Evolutionary conservation across 257 asterid species (phyloP).

Genomic region (Solanum pinnatisectum): DNA sequence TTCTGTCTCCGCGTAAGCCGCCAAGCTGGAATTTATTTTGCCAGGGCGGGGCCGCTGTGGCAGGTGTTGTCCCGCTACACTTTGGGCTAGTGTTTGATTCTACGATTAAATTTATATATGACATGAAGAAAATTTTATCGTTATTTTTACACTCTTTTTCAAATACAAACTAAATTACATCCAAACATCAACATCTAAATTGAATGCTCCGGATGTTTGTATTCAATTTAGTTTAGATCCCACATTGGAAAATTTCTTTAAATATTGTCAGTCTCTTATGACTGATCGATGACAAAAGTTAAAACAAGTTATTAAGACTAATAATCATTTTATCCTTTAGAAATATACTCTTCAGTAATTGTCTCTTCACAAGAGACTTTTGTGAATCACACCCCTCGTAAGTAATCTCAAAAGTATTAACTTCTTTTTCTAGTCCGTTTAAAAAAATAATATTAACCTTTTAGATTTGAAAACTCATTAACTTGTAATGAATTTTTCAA

Average conservation of each 20-base stretch:
- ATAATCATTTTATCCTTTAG: constrained; percentile 22
- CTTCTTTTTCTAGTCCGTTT: background rate
- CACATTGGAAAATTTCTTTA: background rate
- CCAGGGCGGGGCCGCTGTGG: too few relatives aligned
- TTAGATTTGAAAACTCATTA: too few relatives aligned
- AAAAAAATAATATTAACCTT: background rate
- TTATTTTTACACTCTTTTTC: background rate
- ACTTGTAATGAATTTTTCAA: too few relatives aligned
- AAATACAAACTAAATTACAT: background rate
- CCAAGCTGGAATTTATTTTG: too few relatives aligned
- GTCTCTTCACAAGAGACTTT: constrained; percentile 36
- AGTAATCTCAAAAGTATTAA: constrained; percentile 10
- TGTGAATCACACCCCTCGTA: constrained; percentile 46
- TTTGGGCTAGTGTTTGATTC: background rate
- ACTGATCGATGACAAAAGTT: constrained; percentile 41
- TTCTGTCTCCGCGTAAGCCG: too few relatives aligned
- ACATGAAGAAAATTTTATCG: background rate
- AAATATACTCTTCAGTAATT: constrained; percentile 38
- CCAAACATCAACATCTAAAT: too few relatives aligned
- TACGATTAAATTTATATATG: background rate
- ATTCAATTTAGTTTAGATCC: constrained; percentile 5
- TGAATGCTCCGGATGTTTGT: background rate
- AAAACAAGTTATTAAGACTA: constrained; percentile 20
- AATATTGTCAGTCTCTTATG: too few relatives aligned
- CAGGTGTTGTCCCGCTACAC: too few relatives aligned